Base-by-base conservation (phyloP, 805 yeast species). In the Starmerella cellae region DNA sequence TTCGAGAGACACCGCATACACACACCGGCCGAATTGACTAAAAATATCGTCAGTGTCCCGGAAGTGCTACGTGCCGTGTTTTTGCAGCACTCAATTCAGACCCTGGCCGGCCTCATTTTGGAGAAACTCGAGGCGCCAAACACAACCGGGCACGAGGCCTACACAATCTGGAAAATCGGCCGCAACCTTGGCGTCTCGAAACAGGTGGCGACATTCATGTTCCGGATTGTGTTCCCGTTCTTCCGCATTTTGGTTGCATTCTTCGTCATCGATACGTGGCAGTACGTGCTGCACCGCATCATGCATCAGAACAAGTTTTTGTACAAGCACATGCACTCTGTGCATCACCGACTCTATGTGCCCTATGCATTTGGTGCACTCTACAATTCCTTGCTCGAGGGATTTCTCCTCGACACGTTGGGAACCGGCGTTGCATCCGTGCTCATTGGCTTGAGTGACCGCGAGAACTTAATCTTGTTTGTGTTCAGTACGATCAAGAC, bases 291-390 rank as follows among this genome's bases (percentile, higher is more conserved):
- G 49, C 98, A 91, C 61, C 71, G 95, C 48, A 59, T 70, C 49
- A 87, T 91, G 97, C 98, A 91, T 59, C 55, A 69, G 58, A 82
- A 82, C 69, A 78, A 77, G 58, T 64, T 68, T 42, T 65, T 87
- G 38, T 91, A 91, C 70, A 73, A 71, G 49, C 65, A 75, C 41
- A 82, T 83, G 68, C 98, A 91, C 61, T 84, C 97, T 5, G 77
- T 94, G 52, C 98, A 91, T 63, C 98, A 91, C 63, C 68, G 88
- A 42, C 68, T 91, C 39, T 88, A 91, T 54, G 95, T 91, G 29
- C 98, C 98, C 8, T 91, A 85, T 61, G 96, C 97, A 1, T 87
- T 71, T 61, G 98, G 98, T 39, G 98, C 98, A 2, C 69, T 91
- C 26, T 91, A 83, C 68, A 91, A 91, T 63, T 85, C 85, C 54